These are phyloP conservation scores for Trifolium dubium DNA, from an alignment of 306 rosid species.

Conservation along the genomic window DNA sequence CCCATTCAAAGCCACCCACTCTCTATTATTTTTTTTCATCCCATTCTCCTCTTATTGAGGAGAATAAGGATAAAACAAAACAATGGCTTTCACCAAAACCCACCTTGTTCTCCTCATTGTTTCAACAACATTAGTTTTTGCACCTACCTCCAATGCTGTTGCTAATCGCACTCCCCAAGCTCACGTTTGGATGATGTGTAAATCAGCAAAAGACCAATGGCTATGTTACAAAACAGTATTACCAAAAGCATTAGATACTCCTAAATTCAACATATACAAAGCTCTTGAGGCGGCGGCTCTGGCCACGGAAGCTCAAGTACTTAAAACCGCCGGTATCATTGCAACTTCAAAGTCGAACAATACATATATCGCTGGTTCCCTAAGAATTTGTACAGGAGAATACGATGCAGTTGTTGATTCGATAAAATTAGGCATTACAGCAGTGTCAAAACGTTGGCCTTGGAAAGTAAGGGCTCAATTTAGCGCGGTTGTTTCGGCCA, in stretches of 20 bases:
- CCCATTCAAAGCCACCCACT: background rate
- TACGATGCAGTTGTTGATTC: background rate
- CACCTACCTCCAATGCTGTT: background rate
- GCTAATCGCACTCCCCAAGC: background rate
- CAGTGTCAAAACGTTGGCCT: rapidly evolving
- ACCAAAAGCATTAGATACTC: background rate
- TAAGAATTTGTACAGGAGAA: background rate
- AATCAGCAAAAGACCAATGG: background rate
- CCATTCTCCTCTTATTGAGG: background rate
- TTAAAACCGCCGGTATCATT: background rate
- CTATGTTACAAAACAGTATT: slow-evolving; percentile 7
- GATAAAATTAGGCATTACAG: rapidly evolving
- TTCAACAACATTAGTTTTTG: background rate
- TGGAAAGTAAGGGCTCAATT: background rate
- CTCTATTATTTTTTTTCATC: background rate
- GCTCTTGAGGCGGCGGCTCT: background rate
- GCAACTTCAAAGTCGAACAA: rapidly evolving
- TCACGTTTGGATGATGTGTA: background rate
- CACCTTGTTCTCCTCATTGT: background rate
- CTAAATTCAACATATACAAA: background rate
- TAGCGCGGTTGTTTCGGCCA: background rate
- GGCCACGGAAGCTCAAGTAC: background rate
- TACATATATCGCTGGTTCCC: background rate
- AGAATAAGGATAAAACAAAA: background rate
- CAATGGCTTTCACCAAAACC: slow-evolving; percentile 21